Conservation (phyloP, 2,329 filamentous ascomycete genomes). For the Cladosporium oxysporum region DNA sequence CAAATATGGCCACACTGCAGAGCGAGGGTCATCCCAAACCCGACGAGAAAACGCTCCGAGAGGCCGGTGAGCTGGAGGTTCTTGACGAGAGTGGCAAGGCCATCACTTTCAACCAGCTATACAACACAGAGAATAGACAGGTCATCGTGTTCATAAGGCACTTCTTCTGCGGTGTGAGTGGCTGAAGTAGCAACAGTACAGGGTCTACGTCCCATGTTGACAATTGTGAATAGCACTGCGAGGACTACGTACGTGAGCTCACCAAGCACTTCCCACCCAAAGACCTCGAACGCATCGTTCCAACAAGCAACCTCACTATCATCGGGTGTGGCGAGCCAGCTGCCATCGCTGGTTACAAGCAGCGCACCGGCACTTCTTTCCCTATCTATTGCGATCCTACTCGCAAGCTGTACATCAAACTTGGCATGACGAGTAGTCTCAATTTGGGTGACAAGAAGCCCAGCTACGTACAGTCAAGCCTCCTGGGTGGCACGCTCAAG, state of each 20-base stretch:
- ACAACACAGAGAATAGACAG: constrained; percentile 27
- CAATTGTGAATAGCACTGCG: constrained; percentile 31
- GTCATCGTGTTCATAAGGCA: constrained; percentile 43
- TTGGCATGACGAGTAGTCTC: constrained; percentile 36
- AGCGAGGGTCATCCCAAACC: constrained; percentile 10
- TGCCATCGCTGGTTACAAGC: constrained; percentile 34
- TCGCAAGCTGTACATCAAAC: constrained; percentile 34
- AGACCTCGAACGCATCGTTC: constrained; percentile 25
- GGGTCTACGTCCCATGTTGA: background rate
- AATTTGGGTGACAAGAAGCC: constrained; percentile 30
- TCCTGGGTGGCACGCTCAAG: constrained; percentile 26
- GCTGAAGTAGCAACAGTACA: no score
- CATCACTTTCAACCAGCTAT: constrained; percentile 32
- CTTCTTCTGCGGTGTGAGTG: constrained; percentile 43
- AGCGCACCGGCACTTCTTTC: constrained; percentile 34
- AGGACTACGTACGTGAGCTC: constrained; percentile 38
- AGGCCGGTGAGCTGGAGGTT: constrained; percentile 30
- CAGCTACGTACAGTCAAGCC: constrained; percentile 31
- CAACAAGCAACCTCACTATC: constrained; percentile 34
- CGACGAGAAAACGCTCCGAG: constrained; percentile 22
- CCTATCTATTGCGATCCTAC: constrained; percentile 37
- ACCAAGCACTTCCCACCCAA: constrained; percentile 28
- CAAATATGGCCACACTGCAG: constrained; percentile 8
- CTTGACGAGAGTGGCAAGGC: constrained; percentile 32
- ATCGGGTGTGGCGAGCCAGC: constrained; percentile 39